phyloP scores from a whole-genome alignment of 768 basidiomycete species.

The Serendipita vermifera region DNA sequence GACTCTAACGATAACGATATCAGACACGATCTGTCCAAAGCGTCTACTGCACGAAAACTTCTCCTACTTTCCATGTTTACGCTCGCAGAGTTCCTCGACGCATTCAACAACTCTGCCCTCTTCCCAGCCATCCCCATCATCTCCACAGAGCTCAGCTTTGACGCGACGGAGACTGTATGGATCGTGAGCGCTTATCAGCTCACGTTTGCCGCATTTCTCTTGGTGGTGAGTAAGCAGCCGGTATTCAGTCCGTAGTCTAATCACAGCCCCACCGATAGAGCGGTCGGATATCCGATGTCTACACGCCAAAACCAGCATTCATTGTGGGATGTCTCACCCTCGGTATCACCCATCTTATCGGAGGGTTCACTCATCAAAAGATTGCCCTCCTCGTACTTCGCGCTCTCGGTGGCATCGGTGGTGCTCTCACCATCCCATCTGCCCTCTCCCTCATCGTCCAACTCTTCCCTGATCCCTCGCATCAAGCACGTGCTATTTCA shows the following conservation, averaged over 20 bases:
- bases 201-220: constrained; percentile 33
- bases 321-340: constrained; percentile 21
- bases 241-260: background rate
- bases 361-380: constrained; percentile 23
- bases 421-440: constrained; percentile 38
- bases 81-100: constrained; percentile 32
- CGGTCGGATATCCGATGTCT: constrained; percentile 29
- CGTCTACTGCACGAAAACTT: constrained; percentile 21
- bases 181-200: constrained; percentile 31
- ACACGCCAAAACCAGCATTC: constrained; percentile 32
- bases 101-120: constrained; percentile 32
- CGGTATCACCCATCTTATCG: constrained; percentile 22
- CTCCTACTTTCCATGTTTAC: constrained; percentile 28
- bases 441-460: constrained; percentile 37
- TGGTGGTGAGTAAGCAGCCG: constrained; percentile 20
- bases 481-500: constrained; percentile 37
- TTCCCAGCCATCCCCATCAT: constrained; percentile 30
- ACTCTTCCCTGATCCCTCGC: constrained; percentile 34
- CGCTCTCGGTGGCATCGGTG: constrained; percentile 28
- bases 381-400: constrained; percentile 24
- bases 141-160: constrained; percentile 17
- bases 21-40: too few relatives aligned
- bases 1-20: too few relatives aligned
- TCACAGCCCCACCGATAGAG: constrained; percentile 25
- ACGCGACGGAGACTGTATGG: constrained; percentile 27